Conservation (phyloP, 306 rosid genomes). For the Cucurbita maxima region DNA sequence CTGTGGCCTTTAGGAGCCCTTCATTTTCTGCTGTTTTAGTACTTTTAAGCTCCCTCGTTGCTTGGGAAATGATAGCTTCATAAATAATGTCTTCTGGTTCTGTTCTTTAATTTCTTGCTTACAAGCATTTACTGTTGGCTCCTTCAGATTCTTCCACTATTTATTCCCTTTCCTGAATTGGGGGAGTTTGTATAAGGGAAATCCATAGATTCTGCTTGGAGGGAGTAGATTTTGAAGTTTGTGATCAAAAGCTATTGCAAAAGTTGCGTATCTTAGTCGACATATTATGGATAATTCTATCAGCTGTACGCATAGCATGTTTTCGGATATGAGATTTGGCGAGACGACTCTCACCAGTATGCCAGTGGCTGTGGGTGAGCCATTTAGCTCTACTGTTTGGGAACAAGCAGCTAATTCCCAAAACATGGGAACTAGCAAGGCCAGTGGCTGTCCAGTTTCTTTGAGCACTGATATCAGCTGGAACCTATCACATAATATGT, state of each 20-base stretch:
- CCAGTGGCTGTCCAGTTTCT: constrained; percentile 23
- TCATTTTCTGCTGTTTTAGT: constrained; percentile 28
- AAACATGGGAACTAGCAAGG: constrained; percentile 54
- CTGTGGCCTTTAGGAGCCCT: constrained; percentile 35
- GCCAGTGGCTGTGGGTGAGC: constrained; percentile 51
- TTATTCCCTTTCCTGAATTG: background rate
- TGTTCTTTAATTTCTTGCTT: constrained; percentile 18
- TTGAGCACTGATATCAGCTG: constrained; percentile 44
- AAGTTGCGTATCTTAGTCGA: constrained; percentile 5
- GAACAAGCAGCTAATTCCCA: constrained; percentile 44
- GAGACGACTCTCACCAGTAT: constrained; percentile 37
- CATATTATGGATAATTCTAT: constrained; percentile 44
- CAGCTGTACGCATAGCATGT: constrained; percentile 38
- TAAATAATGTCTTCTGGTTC: background rate
- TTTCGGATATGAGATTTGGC: constrained; percentile 62
- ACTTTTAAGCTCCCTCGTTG: constrained; percentile 18
- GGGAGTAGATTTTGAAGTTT: background rate
- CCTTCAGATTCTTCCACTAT: background rate
- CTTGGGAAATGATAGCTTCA: constrained; percentile 9
- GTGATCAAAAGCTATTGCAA: constrained; percentile 3
- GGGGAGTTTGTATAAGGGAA: background rate
- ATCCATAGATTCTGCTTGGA: background rate
- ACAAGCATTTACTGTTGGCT: background rate
- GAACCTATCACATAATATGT: constrained; percentile 26
- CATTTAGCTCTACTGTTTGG: constrained; percentile 53